phyloP scores from a whole-genome alignment of 2,329 filamentous ascomycete species.

The Magnaporthiopsis poae region DNA sequence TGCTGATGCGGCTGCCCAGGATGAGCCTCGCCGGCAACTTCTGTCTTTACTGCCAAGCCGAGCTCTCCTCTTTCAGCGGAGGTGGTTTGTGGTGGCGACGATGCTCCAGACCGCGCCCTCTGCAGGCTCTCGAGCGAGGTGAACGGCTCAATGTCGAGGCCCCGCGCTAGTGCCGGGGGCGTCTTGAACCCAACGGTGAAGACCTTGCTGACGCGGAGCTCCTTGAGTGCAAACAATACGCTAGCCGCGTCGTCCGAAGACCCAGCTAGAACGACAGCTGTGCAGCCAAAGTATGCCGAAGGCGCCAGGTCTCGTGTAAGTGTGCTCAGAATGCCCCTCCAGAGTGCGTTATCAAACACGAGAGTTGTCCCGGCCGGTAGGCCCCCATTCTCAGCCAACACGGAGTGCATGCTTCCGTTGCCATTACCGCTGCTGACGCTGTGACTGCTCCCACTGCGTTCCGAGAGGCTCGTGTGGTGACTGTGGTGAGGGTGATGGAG shows the following conservation, averaged over 20 bases:
- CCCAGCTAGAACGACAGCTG: slow-evolving; percentile 65
- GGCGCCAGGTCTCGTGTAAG: slow-evolving; percentile 73
- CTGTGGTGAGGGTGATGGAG: slow-evolving; percentile 13
- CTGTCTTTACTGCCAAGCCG: no score
- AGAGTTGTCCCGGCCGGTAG: slow-evolving; percentile 44
- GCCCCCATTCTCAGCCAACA: slow-evolving; percentile 14
- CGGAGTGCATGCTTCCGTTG: slow-evolving; percentile 8
- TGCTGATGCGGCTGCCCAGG: slow-evolving; percentile 16
- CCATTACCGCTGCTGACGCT: slow-evolving; percentile 1
- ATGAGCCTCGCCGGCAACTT: no score
- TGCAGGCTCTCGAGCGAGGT: slow-evolving; percentile 60
- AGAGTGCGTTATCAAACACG: slow-evolving; percentile 71
- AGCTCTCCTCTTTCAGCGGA: slow-evolving; percentile 15
- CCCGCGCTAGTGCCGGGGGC: slow-evolving; percentile 48
- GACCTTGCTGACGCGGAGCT: slow-evolving; percentile 65
- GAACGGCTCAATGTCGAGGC: slow-evolving; percentile 67
- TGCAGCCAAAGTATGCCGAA: slow-evolving; percentile 66
- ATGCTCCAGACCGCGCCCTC: slow-evolving; percentile 34
- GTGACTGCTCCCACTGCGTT: slow-evolving; percentile 6
- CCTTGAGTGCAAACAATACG: slow-evolving; percentile 68
- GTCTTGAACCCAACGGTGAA: slow-evolving; percentile 76
- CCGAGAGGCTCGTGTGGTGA: slow-evolving; percentile 1
- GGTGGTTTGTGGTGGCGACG: slow-evolving; percentile 11
- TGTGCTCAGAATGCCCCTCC: slow-evolving; percentile 76
- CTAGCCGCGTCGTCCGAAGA: slow-evolving; percentile 67